These are phyloP conservation scores for Casaregolazyma suthepensis DNA, from an alignment of 1,139 yeast genomes.

Conservation along the genomic window DNA sequence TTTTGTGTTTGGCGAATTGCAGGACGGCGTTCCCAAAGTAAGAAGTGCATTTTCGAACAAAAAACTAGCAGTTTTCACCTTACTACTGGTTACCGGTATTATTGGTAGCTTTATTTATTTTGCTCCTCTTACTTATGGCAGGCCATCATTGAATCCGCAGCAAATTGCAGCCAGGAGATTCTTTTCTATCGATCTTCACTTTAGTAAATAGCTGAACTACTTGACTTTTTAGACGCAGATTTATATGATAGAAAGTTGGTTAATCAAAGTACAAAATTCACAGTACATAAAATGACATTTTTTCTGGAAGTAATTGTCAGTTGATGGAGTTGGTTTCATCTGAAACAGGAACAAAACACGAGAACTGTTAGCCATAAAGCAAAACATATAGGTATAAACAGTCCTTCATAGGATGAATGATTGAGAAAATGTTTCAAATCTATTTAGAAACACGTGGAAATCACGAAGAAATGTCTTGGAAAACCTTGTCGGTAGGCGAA, in stretches of 20 bases:
- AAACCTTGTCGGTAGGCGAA: not conserved
- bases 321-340: not conserved
- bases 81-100: slow-evolving; percentile 42
- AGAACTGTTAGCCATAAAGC: not conserved
- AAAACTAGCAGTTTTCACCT: slow-evolving; percentile 34
- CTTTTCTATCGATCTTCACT: slow-evolving; percentile 77
- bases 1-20: slow-evolving; percentile 58
- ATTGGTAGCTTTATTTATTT: slow-evolving; percentile 65
- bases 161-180: slow-evolving; percentile 73
- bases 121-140: slow-evolving; percentile 84
- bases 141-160: slow-evolving; percentile 52
- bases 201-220: slow-evolving; percentile 52
- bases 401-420: not conserved
- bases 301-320: not conserved
- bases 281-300: not conserved
- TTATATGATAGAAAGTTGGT: not conserved
- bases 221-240: not conserved
- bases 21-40: slow-evolving; percentile 18
- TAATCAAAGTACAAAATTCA: not conserved
- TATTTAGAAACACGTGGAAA: not conserved
- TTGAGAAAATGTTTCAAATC: too few relatives aligned
- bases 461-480: not conserved
- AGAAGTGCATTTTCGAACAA: slow-evolving; percentile 18
- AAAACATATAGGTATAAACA: not conserved
- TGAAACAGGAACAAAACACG: not conserved